Base-by-base conservation (phyloP, 2,329 filamentous ascomycete species). In the Phialophora macrospora region DNA sequence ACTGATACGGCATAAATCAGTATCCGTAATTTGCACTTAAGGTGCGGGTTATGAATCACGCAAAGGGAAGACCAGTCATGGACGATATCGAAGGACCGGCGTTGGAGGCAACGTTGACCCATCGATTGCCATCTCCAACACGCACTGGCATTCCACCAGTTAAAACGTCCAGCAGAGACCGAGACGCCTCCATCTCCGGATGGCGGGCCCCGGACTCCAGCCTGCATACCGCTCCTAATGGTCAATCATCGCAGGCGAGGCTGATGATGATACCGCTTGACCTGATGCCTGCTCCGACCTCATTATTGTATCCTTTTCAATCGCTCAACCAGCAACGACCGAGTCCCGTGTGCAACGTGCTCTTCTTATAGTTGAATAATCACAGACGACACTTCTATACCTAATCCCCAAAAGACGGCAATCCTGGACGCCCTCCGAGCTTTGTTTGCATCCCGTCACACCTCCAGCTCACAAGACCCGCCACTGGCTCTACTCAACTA, bases 351-450 rank as follows among this genome's bases (percentile, higher is more conserved):
- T 59, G 30, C 14, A 44, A 59, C 28, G 30, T 59, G 46, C 56
- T 59, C 26, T 46, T 30, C 4, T 34, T 59, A 34, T 38, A 20
- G 46, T 3, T 22, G 41, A 20, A 26, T 20, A 20, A 38, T n/a
- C n/a, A 34, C 41, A 51, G 52, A 51, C 32, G 12, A 46, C n/a
- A 26, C 14, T 12, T 32, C 30, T 34, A 51, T 17, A 41, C 46
- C 20, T 32, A 22, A 28, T 52, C 30, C 30, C 58, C 2, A 24
- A 41, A 32, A 26, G 28, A 28, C 48, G 28, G 49, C 17, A 58
- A 62, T 41, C 46, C 67, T 67, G 67, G 67, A 69, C 60, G 44
- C 65, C 63, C 38, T 69, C 48, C 62, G 67, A 65, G 65, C 60
- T 63, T 54, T 69, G 56, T 67, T 65, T 67, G 51, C 67, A 63